These are phyloP conservation scores for Prunus salicina DNA, from an alignment of 306 rosid species.

Conservation along the genomic window DNA sequence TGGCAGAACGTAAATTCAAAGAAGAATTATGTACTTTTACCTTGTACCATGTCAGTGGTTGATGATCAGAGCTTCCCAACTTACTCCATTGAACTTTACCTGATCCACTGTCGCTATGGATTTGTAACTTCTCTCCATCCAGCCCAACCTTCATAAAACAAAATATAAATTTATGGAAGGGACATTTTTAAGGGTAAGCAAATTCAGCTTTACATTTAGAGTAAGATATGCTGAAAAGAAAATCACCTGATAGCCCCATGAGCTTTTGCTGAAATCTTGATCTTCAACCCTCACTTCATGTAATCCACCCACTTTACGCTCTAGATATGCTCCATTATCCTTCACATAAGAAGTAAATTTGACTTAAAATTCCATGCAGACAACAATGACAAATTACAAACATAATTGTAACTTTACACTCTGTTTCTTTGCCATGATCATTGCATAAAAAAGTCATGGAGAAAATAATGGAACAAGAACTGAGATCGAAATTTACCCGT, in stretches of 20 bases:
- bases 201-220: background rate
- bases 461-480: background rate
- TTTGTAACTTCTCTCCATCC: conserved; percentile 62
- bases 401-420: background rate
- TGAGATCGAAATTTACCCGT: conserved; percentile 50
- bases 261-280: conserved; percentile 37
- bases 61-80: conserved; percentile 32
- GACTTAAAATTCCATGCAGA: background rate
- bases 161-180: too few relatives aligned
- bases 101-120: conserved; percentile 44
- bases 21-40: conserved; percentile 30
- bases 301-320: conserved; percentile 59
- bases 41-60: conserved; percentile 76
- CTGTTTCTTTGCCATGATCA: background rate
- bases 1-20: background rate
- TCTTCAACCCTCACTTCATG: conserved; percentile 40
- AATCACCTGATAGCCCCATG: conserved; percentile 85
- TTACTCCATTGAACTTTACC: conserved; percentile 56
- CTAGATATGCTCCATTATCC: conserved; percentile 79
- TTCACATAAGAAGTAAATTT: conserved; percentile 27
- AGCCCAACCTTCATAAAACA: conserved; percentile 58
- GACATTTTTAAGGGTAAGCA: background rate
- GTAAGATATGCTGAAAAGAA: background rate
- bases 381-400: background rate
- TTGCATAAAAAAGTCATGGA: background rate